A percentile compares a stretch with the other conserved stretches of the same genome.
Evolutionary conservation across 768 basidiomycete species (phyloP).

Genomic region (Hirschioporus abietinus): DNA sequence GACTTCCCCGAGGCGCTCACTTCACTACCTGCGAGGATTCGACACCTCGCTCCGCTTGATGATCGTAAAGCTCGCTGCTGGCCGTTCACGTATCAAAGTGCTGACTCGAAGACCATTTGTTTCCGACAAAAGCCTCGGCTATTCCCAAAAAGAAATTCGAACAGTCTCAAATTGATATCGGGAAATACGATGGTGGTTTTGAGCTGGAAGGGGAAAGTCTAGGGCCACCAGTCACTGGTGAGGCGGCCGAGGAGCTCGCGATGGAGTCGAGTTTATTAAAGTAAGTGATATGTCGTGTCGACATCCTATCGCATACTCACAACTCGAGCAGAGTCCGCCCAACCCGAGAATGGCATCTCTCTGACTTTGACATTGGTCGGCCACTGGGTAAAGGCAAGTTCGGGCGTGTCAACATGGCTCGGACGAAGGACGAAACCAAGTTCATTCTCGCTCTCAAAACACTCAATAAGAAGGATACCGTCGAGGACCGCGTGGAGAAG

Average conservation of each 20-base stretch:
- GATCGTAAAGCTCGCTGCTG: background rate
- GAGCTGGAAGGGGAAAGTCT: conserved; percentile 82
- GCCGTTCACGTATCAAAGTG: background rate
- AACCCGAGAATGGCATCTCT: conserved; percentile 80
- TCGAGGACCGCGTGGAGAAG: conserved; percentile 88
- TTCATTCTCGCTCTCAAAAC: conserved; percentile 97
- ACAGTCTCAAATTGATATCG: conserved; percentile 56
- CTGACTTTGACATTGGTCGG: conserved; percentile 89
- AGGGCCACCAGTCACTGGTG: conserved; percentile 67
- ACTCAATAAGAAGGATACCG: conserved; percentile 93
- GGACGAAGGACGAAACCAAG: conserved; percentile 80
- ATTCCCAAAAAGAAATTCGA: background rate
- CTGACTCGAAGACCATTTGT: background rate
- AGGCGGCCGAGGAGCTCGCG: conserved; percentile 76
- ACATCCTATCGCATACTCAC: conserved; percentile 11
- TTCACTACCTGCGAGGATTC: too few species aligned
- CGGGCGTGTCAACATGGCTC: conserved; percentile 97
- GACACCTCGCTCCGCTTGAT: too few species aligned
- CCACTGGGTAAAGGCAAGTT: conserved; percentile 99
- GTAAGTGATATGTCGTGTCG: conserved; percentile 32
- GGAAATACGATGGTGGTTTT: conserved; percentile 94
- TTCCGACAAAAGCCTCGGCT: background rate
- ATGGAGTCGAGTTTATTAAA: conserved; percentile 75
- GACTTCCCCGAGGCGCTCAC: too few species aligned
- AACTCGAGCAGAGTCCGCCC: conserved; percentile 47